Base-by-base conservation (phyloP, 2,329 filamentous ascomycete species). In the Talaromyces sp. region DNA sequence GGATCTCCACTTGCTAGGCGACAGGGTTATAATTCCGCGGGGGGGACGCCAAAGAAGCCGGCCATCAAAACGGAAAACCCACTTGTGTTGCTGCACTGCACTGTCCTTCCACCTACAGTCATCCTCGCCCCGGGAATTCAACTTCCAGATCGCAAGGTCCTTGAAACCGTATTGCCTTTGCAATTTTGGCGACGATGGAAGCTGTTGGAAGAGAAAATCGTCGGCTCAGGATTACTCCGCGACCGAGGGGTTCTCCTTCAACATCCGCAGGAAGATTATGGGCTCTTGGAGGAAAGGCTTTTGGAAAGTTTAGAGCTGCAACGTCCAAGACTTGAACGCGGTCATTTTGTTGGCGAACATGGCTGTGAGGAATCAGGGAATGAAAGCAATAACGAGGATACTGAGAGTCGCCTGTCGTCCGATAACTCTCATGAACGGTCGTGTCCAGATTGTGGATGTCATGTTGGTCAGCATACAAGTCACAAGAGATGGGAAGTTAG, bases 401-500 rank as follows among this genome's bases (percentile, higher is more conserved):
- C 67, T 4, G 68, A 67, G 3, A 66, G 64, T 8, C 6, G 18
- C 18, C 31, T 27, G 18, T 44, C 18, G 23, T 61, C 42, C 47
- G 60, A 61, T 47, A 71, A 75, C 5, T 75, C 74, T 53, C 72
- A 76, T 30, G 77, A 70, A 1, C 75, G 78, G 47, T 73, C 77
- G 51, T 85, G 83, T 67, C 74, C 74, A 1, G 82, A 85, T 61
- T 85, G 83, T 65, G 68, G 82, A 66, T 64, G 79, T 68, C 63
- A 80, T 71, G 33, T 87, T 69, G 60, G 79, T 69, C 61, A 81
- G 70, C 62, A 71, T 64, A 79, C 70, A 72, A 81, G 56, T 69
- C 83, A 74, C 73, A 83, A 66, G 73, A 86, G 77, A 77, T 88
- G 72, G 78, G 81, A 76, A 75, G 81, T 98, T 73, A 95, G 92